Evolutionary conservation across 73 alveolate species (phyloP), one percentile per base, ranked within the genome.

Genomic region (Symbiodinium natans): DNA sequence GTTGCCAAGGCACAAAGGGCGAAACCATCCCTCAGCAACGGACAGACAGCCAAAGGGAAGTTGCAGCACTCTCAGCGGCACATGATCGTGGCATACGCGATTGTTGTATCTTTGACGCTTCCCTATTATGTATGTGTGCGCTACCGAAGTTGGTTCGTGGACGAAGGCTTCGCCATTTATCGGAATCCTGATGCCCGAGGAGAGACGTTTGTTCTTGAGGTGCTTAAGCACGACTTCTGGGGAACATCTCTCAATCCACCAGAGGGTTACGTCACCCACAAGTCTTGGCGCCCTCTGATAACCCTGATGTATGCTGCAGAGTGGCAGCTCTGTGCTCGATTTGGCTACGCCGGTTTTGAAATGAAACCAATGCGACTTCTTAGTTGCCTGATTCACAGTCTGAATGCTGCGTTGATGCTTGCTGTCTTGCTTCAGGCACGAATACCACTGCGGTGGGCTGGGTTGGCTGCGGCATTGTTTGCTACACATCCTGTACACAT

Each of bases 121-220:
- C 95, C 95, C 33, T 88, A 88, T 77, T 88, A 88, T 63, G 86
- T 54, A 39, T 93, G 99, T 29, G 73, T 75, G 39, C 15, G 74
- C 41, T 93, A 93, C 74, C 59, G 92, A 34, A 56, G 83, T 42
- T 93, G 99, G 99, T 93, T 83, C 71, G 88, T 93, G 29, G 99
- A 93, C 36, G 99, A 93, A 40, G 93, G 92, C 71, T 93, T 93
- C 41, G 99, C 99, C 83, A 83, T 93, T 56, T 82, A 77, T 41
- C 92, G 99, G 25, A 93, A 93, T 39, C 94, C 99, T 1, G 99
- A 93, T 83, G 99, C 99, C 80, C 54, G 75, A 54, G 99, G 99
- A 27, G 99, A 93, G 93, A 93, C 99, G 42, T 63, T 93, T 0
- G 3, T 93, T 36, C 29, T 92, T 63, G 92, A 93, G 54, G 99